Evolutionary conservation across 345 rosid genomes (phyloP), one percentile per base, ranked within the genome.

Genomic region (Noccaea bulbosa): DNA sequence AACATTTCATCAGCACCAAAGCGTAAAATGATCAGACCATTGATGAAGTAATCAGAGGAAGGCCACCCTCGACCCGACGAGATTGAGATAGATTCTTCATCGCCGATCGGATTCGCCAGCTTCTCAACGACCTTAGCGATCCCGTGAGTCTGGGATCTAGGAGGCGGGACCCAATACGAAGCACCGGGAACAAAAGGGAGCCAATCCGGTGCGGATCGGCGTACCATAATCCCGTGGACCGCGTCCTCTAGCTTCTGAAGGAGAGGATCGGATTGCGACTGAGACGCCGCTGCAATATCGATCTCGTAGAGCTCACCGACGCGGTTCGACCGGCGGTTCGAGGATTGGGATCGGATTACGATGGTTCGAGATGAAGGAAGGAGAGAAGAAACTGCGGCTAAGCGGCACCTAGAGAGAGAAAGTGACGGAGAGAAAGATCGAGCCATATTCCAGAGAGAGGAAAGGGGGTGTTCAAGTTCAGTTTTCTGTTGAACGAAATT

Each of bases 151-250:
- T 82, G 83, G 15, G 86, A 78, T 24, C 79, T 70, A 59, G 88
- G 81, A 0, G 97, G 95, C 2, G 99, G 99, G 73, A 94, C 97
- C 97, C 97, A 94, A 65, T 88, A 94, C 24, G 99, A 94, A 50
- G 84, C 86, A 0, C 99, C 99, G 0, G 99, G 99, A 5, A 87
- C 71, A 70, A 94, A 91, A 57, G 98, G 97, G 4, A 94, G 98
- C 99, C 99, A 94, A 76, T 91, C 96, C 41, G 99, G 99, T 1
- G 97, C 97, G 9, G 98, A 83, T 4, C 98, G 89, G 33, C 98
- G 93, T 37, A 83, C 93, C 80, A 91, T 83, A 65, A 94, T 90
- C 65, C 86, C 83, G 61, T 89, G 99, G 70, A 94, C 91, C 6
- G 88, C 95, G 58, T 94, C 99, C 79, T 94, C 98, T 9, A 94